Evolutionary conservation across 768 basidiomycete species (phyloP), one percentile per base, ranked within the genome.

Genomic region (Cubamyces lactineus): DNA sequence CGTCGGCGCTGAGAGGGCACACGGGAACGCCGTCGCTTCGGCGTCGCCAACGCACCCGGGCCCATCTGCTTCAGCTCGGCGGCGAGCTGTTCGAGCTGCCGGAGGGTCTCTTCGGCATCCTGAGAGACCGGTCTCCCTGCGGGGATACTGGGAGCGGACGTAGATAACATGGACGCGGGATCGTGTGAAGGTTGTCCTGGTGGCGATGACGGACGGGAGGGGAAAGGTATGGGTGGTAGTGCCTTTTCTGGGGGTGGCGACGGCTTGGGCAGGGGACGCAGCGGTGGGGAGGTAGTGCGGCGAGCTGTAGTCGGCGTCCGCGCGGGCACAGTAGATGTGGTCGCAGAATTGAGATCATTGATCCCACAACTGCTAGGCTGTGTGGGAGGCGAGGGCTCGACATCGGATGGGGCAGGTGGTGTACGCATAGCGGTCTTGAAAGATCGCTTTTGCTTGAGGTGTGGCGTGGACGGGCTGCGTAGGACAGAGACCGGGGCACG

Each of bases 71-170:
- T 59, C 8, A 67, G 54, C 50, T 60, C 55, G 1, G 59, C 67
- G 5, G 67, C 67, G n/a, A 68, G 64, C 41, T 57, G 30, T 48
- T 68, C 64, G 1, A 68, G 67, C 53, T 65, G 58, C 28, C 59
- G 56, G 23, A 68, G 40, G 11, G 67, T 68, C 34, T 62, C 62
- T 17, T 64, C 62, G 9, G 52, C 46, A 19, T 59, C 62, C 16
- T 50, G 48, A 4, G 62, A 64, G 5, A 59, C 30, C n/a, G 57
- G 62, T 17, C 62, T 40, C 17, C 40, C 17, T 4, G n/a, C 11
- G 17, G 39, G n/a, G 24, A 3, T 8, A 7, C 23, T 13, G 19
- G 30, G 19, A 12, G 54, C 12, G 24, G 34, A 1, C 3, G 38
- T 12, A 11, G 15, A 13, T 3, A 28, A 13, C 46, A 38, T 39